phyloP scores from a whole-genome alignment of 495 filamentous ascomycete species.

The Penicillium silybi region DNA sequence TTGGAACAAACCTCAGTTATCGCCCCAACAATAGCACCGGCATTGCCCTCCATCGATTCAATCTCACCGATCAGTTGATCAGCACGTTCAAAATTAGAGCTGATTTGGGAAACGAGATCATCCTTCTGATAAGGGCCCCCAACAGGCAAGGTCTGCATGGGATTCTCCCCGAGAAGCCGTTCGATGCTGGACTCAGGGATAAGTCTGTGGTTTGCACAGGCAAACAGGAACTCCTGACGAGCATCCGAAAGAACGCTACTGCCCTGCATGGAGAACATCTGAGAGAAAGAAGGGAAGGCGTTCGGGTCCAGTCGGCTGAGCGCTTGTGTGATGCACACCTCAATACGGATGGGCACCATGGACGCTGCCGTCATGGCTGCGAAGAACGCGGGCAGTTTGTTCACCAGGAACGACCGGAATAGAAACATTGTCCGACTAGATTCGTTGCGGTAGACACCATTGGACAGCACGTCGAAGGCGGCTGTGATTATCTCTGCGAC shows the following conservation, averaged over 20 bases:
- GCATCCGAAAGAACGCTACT: slow-evolving; percentile 76
- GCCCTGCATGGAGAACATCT: slow-evolving; percentile 73
- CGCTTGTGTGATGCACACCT: slow-evolving; percentile 77
- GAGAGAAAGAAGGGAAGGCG: slow-evolving; percentile 74
- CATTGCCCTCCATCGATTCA: slow-evolving; percentile 93
- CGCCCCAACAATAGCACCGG: slow-evolving; percentile 79
- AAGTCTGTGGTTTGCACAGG: slow-evolving; percentile 81
- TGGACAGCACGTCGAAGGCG: slow-evolving; percentile 84
- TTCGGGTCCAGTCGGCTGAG: slow-evolving; percentile 71
- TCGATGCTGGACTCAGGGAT: slow-evolving; percentile 77
- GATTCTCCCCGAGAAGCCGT: slow-evolving; percentile 76
- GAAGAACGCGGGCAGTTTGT: slow-evolving; percentile 83
- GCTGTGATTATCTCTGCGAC: slow-evolving; percentile 79
- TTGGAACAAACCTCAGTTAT: slow-evolving; percentile 63
- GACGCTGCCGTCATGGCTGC: slow-evolving; percentile 55
- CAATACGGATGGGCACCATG: slow-evolving; percentile 64
- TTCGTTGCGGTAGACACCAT: slow-evolving; percentile 78
- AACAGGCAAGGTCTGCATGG: slow-evolving; percentile 74
- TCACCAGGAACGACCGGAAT: slow-evolving; percentile 88
- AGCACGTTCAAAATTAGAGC: slow-evolving; percentile 63
- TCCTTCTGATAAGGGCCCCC: slow-evolving; percentile 74
- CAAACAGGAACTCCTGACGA: slow-evolving; percentile 86
- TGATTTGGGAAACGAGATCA: slow-evolving; percentile 68
- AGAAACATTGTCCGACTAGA: slow-evolving; percentile 65
- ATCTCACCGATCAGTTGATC: slow-evolving; percentile 74